A percentile compares a stretch with the other conserved stretches of the same genome.
Conservation (phyloP, 1,284 basidiomycete genomes). For the Naganishia cerealis region DNA sequence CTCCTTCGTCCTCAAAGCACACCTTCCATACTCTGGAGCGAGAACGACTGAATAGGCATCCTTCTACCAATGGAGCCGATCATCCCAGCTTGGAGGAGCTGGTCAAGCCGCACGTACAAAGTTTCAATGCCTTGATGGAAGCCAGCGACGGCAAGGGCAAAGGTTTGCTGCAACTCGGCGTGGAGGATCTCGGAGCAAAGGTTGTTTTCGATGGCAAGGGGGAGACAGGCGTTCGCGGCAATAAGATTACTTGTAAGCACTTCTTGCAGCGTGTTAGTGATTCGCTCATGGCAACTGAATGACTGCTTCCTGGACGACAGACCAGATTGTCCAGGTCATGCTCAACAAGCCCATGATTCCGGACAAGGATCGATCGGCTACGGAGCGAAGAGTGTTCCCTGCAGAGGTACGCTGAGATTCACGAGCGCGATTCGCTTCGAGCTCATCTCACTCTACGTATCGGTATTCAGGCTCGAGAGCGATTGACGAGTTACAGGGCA, state of each 20-base stretch:
- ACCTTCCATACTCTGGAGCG: slow-evolving; percentile 80
- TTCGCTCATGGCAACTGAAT: neutral
- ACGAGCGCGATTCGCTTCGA: neutral
- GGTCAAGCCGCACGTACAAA: slow-evolving; percentile 89
- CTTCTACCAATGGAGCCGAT: slow-evolving; percentile 67
- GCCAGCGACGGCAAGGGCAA: slow-evolving; percentile 76
- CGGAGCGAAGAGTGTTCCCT: slow-evolving; percentile 80
- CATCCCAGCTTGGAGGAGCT: slow-evolving; percentile 88
- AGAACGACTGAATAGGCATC: slow-evolving; percentile 77
- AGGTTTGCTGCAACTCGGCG: slow-evolving; percentile 75
- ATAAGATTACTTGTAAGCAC: slow-evolving; percentile 73
- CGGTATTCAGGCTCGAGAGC: slow-evolving; percentile 73
- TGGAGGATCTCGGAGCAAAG: slow-evolving; percentile 83
- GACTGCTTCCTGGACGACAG: slow-evolving; percentile 7
- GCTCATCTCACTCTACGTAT: slow-evolving; percentile 5
- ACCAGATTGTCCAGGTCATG: slow-evolving; percentile 85
- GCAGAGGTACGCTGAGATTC: slow-evolving; percentile 66
- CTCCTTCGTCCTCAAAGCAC: slow-evolving; percentile 37
- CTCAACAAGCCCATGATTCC: slow-evolving; percentile 84
- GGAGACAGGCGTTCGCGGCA: slow-evolving; percentile 67
- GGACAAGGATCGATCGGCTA: slow-evolving; percentile 74
- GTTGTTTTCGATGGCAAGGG: slow-evolving; percentile 87
- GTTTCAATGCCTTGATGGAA: slow-evolving; percentile 93
- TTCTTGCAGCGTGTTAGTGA: neutral
- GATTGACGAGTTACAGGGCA: slow-evolving; percentile 86